These are phyloP conservation scores for Phytophthora nicotianae DNA, from an alignment of 352 stramenopile genomes.

Conservation along the genomic window DNA sequence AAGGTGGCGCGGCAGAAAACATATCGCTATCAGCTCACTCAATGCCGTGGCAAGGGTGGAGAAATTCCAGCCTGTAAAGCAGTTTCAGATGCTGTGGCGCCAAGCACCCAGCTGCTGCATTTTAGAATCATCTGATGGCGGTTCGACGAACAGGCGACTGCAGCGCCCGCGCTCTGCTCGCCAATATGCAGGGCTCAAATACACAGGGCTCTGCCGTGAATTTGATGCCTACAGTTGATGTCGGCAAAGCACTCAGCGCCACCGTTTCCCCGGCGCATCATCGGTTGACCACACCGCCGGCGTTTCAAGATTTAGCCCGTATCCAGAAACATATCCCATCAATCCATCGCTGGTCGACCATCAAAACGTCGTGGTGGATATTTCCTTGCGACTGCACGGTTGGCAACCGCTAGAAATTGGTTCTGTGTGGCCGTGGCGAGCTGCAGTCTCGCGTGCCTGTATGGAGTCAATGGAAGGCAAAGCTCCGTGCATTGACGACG, in stretches of 20 bases:
- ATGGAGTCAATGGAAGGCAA: slow-evolving; percentile 1
- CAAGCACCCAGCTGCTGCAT: slow-evolving; percentile 10
- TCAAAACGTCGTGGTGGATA: slow-evolving; percentile 18
- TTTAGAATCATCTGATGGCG: slow-evolving; percentile 22
- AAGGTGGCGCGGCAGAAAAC: background rate
- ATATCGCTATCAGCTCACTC: background rate
- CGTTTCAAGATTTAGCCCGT: slow-evolving; percentile 10
- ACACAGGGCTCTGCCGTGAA: background rate
- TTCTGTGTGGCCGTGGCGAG: slow-evolving; percentile 7
- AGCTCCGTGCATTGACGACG: slow-evolving; percentile 10
- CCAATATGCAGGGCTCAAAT: background rate
- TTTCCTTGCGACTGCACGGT: slow-evolving; percentile 17
- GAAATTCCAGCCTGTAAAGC: slow-evolving; percentile 15
- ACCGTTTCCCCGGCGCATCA: background rate
- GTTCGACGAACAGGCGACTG: slow-evolving; percentile 25
- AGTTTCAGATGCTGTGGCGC: slow-evolving; percentile 12
- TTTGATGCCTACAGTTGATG: background rate
- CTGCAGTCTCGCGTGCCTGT: slow-evolving; percentile 7
- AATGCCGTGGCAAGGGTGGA: background rate
- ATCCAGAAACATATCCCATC: slow-evolving; percentile 10
- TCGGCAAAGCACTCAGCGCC: background rate
- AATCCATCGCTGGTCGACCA: slow-evolving; percentile 21
- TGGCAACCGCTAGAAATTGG: too few relatives aligned
- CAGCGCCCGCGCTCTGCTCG: slow-evolving; percentile 1
- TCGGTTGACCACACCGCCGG: background rate